Evolutionary conservation across 306 rosid genomes (phyloP).

Genomic region (Cicer arietinum): DNA sequence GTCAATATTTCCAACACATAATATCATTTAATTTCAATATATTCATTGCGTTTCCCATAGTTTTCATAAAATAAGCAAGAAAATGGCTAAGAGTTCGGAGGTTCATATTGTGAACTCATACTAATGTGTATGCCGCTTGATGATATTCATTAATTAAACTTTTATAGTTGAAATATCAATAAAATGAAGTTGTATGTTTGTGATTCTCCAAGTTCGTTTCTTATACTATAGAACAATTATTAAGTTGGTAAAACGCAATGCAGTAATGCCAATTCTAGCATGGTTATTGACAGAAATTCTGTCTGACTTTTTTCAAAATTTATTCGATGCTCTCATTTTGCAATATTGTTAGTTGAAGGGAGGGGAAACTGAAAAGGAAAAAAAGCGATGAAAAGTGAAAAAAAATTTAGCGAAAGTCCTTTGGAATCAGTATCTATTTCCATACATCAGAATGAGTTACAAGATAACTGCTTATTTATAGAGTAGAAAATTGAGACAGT

Average conservation of each 20-base stretch:
- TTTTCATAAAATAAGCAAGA: constrained; percentile 27
- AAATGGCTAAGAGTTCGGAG: neutral
- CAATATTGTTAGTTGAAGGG: neutral
- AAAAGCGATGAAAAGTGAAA: neutral
- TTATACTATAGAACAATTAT: constrained; percentile 1
- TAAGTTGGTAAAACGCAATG: constrained; percentile 18
- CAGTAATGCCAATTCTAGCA: neutral
- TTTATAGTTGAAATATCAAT: constrained; percentile 27
- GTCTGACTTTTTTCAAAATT: neutral
- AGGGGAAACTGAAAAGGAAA: neutral
- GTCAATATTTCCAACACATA: neutral
- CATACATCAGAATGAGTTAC: constrained; percentile 3
- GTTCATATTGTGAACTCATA: constrained; percentile 11
- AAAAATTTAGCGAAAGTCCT: neutral
- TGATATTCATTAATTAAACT: constrained; percentile 19
- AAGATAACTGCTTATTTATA: neutral
- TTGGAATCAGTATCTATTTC: neutral
- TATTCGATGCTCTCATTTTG: constrained; percentile 15
- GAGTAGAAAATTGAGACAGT: neutral
- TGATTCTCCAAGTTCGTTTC: constrained; percentile 24
- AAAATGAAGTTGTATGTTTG: constrained; percentile 4
- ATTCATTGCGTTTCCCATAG: neutral
- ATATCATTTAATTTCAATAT: constrained; percentile 3
- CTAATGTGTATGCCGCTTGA: constrained; percentile 10
- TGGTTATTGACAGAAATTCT: constrained; percentile 17